Base-by-base conservation (phyloP, 1,284 basidiomycete genomes). In the Papiliotrema nemorosa region DNA sequence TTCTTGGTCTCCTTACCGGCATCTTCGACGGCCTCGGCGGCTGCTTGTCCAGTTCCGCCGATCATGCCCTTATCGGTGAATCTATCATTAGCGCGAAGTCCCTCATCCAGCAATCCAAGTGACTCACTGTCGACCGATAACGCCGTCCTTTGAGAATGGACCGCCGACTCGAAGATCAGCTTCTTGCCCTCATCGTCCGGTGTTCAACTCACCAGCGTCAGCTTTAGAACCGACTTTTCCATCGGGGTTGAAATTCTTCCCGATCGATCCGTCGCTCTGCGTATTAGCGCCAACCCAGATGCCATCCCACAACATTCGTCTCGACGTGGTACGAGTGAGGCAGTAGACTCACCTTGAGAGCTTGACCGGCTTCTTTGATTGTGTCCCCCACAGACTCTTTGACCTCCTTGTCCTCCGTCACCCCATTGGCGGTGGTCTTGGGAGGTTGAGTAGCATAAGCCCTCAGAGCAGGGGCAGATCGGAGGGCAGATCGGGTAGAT, bases 211-310 rank as follows among this genome's bases (percentile, higher is more conserved):
- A 61, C 59, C 61, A 18, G 52, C 55, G 45, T 64, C 47, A 35
- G 47, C 58, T 36, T 42, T 56, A 9, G 42, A 21, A 29, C 59
- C 63, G 44, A 65, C 50, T 9, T 47, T 35, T 7, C 63, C 63
- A 36, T 61, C 61, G 13, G 55, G 48, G 20, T 65, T 45, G 55
- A 65, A 65, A 41, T 65, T 44, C 24, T 47, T 53, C 16, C 63
- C 63, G 34, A 65, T 48, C n/a, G 59, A 48, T 2, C 62, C 62
- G 55, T 64, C 62, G 38, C 44, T 48, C 62, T 62, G 44, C n/a
- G 24, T 3, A n/a, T 43, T 14, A 43, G 41, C 41, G 20, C n/a
- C n/a, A n/a, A 35, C 14, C n/a, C 22, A 35, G 35, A 10, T 38
- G 16, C 33, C 7, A 21, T 9, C 9, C 34, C 25, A 22, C 7